These are phyloP conservation scores for Chaetomiaceae sp. DNA, from an alignment of 2,329 filamentous ascomycete species.

Conservation along the genomic window DNA sequence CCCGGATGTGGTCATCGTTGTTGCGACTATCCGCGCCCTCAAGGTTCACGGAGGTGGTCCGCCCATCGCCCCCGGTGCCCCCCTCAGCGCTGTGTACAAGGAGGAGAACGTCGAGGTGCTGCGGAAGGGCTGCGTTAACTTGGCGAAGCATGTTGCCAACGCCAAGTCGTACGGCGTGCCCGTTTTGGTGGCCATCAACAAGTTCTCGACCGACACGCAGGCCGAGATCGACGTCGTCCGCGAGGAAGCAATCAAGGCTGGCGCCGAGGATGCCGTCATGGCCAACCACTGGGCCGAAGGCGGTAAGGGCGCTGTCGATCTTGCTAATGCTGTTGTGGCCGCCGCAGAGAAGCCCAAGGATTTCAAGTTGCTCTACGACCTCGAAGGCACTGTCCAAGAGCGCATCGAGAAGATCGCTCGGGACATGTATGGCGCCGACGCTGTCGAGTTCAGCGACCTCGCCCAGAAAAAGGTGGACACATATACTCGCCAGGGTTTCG, in stretches of 20 bases:
- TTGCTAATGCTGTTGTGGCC: slow-evolving; percentile 80
- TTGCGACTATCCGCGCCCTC: slow-evolving; percentile 89
- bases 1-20: slow-evolving; percentile 90
- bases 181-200: slow-evolving; percentile 96
- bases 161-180: slow-evolving; percentile 86
- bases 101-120: slow-evolving; percentile 92
- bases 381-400: slow-evolving; percentile 75
- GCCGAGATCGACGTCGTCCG: slow-evolving; percentile 85
- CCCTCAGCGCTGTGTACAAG: slow-evolving; percentile 83
- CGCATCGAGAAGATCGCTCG: slow-evolving; percentile 84
- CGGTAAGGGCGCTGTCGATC: slow-evolving; percentile 81
- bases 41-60: slow-evolving; percentile 97
- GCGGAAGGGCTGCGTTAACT: slow-evolving; percentile 84
- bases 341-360: slow-evolving; percentile 80
- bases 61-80: slow-evolving; percentile 81
- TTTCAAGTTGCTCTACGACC: slow-evolving; percentile 80
- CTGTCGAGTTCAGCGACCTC: slow-evolving; percentile 87
- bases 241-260: slow-evolving; percentile 86
- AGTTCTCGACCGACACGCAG: slow-evolving; percentile 88
- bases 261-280: slow-evolving; percentile 87
- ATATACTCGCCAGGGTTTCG: slow-evolving; percentile 88
- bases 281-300: slow-evolving; percentile 97
- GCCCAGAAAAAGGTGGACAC: slow-evolving; percentile 95
- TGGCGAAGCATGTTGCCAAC: slow-evolving; percentile 92
- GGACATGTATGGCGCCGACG: slow-evolving; percentile 89